phyloP scores from a whole-genome alignment of 805 yeast genomes.

The Aciculoconidium aculeatum region DNA sequence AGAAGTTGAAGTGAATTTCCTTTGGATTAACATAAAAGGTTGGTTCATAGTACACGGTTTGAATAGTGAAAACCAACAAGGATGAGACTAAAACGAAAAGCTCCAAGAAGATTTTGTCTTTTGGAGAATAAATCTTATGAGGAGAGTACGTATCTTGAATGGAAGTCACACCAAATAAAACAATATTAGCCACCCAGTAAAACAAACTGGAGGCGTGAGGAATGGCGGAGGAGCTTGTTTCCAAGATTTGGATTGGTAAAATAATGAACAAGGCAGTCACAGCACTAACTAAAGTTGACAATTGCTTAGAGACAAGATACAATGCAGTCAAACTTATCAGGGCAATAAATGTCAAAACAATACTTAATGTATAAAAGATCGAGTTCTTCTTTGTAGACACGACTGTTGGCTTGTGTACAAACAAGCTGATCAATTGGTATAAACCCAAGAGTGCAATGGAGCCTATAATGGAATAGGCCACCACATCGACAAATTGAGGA shows the following conservation, averaged over 20 bases:
- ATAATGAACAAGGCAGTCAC: constrained; percentile 7
- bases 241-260: constrained; percentile 19
- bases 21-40: too few relatives aligned
- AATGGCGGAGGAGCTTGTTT: constrained; percentile 16
- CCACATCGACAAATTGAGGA: constrained; percentile 17
- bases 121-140: constrained; percentile 13
- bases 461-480: constrained; percentile 7
- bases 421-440: constrained; percentile 12
- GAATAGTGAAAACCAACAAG: constrained; percentile 14
- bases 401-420: too few relatives aligned
- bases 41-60: constrained; percentile 19
- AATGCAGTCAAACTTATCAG: too few relatives aligned
- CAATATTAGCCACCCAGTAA: constrained; percentile 16
- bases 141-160: constrained; percentile 17
- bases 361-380: too few relatives aligned
- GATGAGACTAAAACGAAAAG: too few relatives aligned
- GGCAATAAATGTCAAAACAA: too few relatives aligned
- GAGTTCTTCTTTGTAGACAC: too few relatives aligned
- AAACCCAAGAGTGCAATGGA: constrained; percentile 12
- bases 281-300: constrained; percentile 5
- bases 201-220: constrained; percentile 19
- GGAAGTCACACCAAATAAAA: constrained; percentile 8
- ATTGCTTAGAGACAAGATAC: too few relatives aligned
- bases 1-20: constrained; percentile 15
- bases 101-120: too few relatives aligned